Base-by-base conservation (phyloP, 768 basidiomycete genomes). In the Goffeauzyma gilvescens region DNA sequence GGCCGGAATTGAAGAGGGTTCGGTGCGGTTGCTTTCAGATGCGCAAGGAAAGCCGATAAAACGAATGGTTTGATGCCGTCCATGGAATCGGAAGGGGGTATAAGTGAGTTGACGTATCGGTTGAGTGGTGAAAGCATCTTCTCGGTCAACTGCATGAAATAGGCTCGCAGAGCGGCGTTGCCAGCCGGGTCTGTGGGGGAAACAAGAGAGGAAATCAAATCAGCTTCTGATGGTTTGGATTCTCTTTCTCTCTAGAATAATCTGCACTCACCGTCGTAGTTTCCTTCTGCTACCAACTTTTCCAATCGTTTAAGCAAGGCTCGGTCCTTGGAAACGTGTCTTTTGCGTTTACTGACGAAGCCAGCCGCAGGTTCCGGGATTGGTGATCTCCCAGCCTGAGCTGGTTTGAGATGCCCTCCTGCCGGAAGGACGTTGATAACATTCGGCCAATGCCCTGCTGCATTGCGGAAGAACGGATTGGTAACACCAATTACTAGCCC, bases 91-190 rank as follows among this genome's bases (percentile, higher is more conserved):
- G 44, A 37, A 3, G 47, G 44, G 1, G 83, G 82, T 60, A 87
- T 83, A 36, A 89, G 71, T 1, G 79, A 78, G 46, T 81, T 79
- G 31, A 95, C 75, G 67, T 95, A 95, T 50, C 89, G 75, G 52
- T 89, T 78, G 4, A 96, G 71, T 0, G 90, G 90, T 2, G 82
- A 78, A 17, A 95, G 73, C 48, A 96, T 70, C 41, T 78, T 78
- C 15, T 79, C 81, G 1, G 90, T 85, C 33, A 89, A 72, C 30
- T 79, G 74, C 41, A 75, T 75, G 59, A 96, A 85, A 57, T 95
- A 85, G 34, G 75, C 69, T 18, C 83, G 75, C 10, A 90, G 68
- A 32, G 65, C 41, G 66, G 71, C 40, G 75, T 72, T 41, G 72
- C 84, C 22, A 7, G 55, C 48, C 0, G 55, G 54, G 45, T 66